Evolutionary conservation across 2,329 filamentous ascomycete species (phyloP).

Genomic region (Talaromyces amestolkiae): DNA sequence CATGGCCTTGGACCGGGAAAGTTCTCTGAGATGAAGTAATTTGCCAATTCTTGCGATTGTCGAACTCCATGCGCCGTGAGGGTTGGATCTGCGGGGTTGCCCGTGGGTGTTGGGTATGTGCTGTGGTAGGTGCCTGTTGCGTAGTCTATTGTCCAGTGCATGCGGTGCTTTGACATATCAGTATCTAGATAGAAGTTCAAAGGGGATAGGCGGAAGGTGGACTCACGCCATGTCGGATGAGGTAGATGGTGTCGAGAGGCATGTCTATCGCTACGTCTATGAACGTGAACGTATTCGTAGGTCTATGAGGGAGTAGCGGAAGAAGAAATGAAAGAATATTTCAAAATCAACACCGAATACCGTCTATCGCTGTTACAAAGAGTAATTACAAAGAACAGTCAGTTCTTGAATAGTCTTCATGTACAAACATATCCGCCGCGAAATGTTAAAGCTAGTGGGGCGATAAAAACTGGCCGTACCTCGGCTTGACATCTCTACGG

Average conservation of each 20-base stretch:
- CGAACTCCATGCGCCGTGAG: slow-evolving; percentile 82
- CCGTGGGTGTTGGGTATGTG: slow-evolving; percentile 75
- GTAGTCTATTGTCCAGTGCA: slow-evolving; percentile 83
- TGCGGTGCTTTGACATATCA: slow-evolving; percentile 66
- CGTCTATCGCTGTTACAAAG: neutral
- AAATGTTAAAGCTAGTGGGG: neutral
- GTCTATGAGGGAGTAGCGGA: neutral
- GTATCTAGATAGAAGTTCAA: neutral
- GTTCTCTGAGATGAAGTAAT: slow-evolving; percentile 30
- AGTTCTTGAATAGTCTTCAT: neutral
- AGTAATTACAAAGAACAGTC: neutral
- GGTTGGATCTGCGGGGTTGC: slow-evolving; percentile 81
- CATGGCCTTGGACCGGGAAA: slow-evolving; percentile 41
- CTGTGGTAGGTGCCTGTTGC: slow-evolving; percentile 74
- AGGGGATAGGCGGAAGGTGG: neutral
- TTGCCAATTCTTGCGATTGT: slow-evolving; percentile 75
- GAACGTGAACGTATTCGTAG: neutral
- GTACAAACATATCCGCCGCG: neutral
- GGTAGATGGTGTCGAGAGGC: slow-evolving; percentile 69
- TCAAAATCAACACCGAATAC: neutral
- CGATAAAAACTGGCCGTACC: neutral
- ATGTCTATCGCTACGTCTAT: slow-evolving; percentile 38
- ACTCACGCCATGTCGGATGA: slow-evolving; percentile 72
- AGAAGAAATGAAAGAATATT: neutral
- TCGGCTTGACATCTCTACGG: neutral